Evolutionary conservation across 2,329 filamentous ascomycete genomes (phyloP), one percentile per base, ranked within the genome.

Genomic region (Allantophomopsis cytisporea): DNA sequence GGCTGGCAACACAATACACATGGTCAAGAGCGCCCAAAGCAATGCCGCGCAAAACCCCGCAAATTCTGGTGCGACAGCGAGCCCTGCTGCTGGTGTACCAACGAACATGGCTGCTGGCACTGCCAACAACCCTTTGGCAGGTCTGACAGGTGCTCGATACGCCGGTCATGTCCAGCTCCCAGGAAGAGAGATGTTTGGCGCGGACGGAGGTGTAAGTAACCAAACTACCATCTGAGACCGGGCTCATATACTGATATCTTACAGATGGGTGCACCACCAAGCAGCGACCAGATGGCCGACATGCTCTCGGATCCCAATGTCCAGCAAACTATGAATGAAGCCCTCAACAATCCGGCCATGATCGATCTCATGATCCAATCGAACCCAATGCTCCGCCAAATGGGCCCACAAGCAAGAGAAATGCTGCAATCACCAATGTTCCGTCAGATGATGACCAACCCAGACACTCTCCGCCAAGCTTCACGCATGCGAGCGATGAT

Each of bases 21-120:
- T 98, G 53, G 91, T 98, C 53, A 95, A 94, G 69, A 93, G 87
- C 57, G 89, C 91, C 35, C 83, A 84, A 44, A 95, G 88, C 71
- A 57, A 56, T 45, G 46, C 45, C 13, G 41, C 45, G n/a, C 71
- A 69, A 45, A 68, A 70, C 41, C 71, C 68, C 35, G 61, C 63
- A 1, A 53, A 65, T 6, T 54, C 64, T 4, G 53, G 65, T 35
- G 56, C 64, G 13, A 55, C 66, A 1, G 58, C 63, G 20, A 48
- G 61, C 3, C 58, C 65, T 21, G 64, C 71, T 4, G 68, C 76
- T 34, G 76, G 79, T 50, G 69, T 84, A 5, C 80, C 80, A 5
- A 69, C 70, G 39, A 89, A 86, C 61, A 84, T 93, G 68, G 82
- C 84, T 14, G 79, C 85, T 23, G 84, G 84, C 35, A 71, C 83